phyloP scores from a whole-genome alignment of 345 rosid genomes.

The Arabidopsis suecica region DNA sequence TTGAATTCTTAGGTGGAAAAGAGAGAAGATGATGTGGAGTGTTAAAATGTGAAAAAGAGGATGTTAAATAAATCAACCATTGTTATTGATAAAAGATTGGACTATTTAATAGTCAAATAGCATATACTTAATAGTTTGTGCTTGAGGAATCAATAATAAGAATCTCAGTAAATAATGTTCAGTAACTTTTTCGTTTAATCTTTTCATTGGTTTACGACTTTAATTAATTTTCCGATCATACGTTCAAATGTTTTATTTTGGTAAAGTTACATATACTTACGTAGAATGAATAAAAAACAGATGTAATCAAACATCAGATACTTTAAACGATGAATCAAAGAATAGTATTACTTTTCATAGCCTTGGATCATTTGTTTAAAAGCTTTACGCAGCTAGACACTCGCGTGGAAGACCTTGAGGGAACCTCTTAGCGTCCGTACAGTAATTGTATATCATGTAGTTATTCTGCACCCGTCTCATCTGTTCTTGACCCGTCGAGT shows the following conservation, averaged over 20 bases:
- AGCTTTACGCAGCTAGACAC: conserved; percentile 39
- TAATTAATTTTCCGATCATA: background rate
- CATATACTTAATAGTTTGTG: background rate
- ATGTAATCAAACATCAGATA: conserved; percentile 8
- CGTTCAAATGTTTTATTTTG: background rate
- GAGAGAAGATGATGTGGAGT: too few relatives aligned
- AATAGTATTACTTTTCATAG: background rate
- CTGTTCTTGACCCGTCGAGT: conserved; percentile 34
- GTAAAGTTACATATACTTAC: background rate
- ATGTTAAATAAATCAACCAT: too few relatives aligned
- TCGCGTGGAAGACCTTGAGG: conserved; percentile 50
- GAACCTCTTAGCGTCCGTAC: conserved; percentile 40
- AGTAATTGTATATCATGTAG: conserved; percentile 49
- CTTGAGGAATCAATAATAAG: conserved; percentile 8
- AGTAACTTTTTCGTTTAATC: background rate
- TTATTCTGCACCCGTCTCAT: conserved; percentile 47
- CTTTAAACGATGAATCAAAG: conserved; percentile 16
- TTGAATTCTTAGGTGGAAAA: too few relatives aligned
- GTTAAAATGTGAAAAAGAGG: too few relatives aligned
- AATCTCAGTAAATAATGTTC: conserved; percentile 11
- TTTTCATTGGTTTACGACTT: background rate
- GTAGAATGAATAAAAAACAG: background rate
- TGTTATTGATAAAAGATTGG: background rate
- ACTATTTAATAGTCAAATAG: conserved; percentile 7
- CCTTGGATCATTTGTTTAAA: conserved; percentile 1